Base-by-base conservation (phyloP, 148 eudicot genomes). In the Dysphania ambrosioides region DNA sequence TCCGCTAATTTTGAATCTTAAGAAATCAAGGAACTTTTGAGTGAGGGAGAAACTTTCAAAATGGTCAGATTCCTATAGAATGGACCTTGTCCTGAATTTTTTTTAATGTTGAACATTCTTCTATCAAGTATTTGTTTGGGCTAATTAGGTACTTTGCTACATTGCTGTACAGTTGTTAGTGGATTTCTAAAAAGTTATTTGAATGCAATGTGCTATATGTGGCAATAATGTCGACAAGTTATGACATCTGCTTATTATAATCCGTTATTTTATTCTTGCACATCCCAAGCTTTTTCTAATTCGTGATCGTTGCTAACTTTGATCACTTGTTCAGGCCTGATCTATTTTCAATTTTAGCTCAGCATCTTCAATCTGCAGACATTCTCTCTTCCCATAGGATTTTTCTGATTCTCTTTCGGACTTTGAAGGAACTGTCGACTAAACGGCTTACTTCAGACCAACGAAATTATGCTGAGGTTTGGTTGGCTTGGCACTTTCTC, bases 391-490 rank as follows among this genome's bases (percentile, higher is more conserved):
- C 97, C 40, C 97, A 90, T 74, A 90, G 99, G 85, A 92, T 96
- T 67, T 90, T 90, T 78, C 82, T 92, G 88, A 90, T 90, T 80
- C 97, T 96, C 67, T 96, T 92, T 42, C 93, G 97, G 74, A 85
- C 87, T 42, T 72, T 92, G 82, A 96, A 96, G 89, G 97, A 92
- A 84, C 78, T 96, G 79, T 90, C 99, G 16, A 89, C 91, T 59
- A 96, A 96, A 78, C 90, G 99, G 72, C 94, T 96, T 62, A 77
- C 94, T 51, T 83, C 97, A 59, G 99, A 92, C 84, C 99, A 90
- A 80, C 86, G 84, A 79, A 92, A 82, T 71, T 95, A 81, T 80
- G 89, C 99, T 66, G 90, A 95, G 94, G 99, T 87, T 83, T 78
- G 79, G 41, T 66, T 57, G 41, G 60, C 56, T 73, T 55, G 55